These are phyloP conservation scores for Paraphaeosphaeria minitans DNA, from an alignment of 2,329 filamentous ascomycete species.

Conservation along the genomic window DNA sequence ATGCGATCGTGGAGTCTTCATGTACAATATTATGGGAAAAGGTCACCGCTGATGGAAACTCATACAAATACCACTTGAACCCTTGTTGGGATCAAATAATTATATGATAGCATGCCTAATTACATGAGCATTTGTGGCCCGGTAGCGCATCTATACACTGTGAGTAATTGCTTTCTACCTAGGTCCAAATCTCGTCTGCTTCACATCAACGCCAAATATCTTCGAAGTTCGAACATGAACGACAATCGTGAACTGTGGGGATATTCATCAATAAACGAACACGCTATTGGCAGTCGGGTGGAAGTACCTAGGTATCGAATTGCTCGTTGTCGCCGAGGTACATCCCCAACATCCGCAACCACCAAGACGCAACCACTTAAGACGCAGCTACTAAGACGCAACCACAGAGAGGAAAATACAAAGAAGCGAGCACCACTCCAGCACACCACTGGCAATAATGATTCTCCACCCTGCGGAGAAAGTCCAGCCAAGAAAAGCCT, in stretches of 20 bases:
- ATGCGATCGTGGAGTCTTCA: neutral
- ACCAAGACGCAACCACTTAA: neutral
- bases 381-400: neutral
- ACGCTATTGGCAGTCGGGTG: neutral
- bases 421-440: too few species aligned
- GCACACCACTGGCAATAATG: neutral
- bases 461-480: neutral
- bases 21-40: neutral
- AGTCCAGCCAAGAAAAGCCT: neutral
- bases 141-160: neutral
- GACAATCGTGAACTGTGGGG: too few species aligned
- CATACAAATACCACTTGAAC: neutral
- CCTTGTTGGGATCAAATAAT: neutral
- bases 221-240: too few species aligned
- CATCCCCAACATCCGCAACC: neutral
- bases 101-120: neutral
- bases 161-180: neutral
- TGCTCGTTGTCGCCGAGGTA: slow-evolving; percentile 1
- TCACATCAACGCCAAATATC: too few species aligned
- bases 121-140: neutral
- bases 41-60: too few species aligned
- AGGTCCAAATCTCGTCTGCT: too few species aligned
- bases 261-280: too few species aligned
- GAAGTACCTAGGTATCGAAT: neutral
- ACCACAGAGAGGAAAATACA: too few species aligned